These are phyloP conservation scores for Lactifluus pinguis DNA, from an alignment of 768 basidiomycete genomes.

Conservation along the genomic window DNA sequence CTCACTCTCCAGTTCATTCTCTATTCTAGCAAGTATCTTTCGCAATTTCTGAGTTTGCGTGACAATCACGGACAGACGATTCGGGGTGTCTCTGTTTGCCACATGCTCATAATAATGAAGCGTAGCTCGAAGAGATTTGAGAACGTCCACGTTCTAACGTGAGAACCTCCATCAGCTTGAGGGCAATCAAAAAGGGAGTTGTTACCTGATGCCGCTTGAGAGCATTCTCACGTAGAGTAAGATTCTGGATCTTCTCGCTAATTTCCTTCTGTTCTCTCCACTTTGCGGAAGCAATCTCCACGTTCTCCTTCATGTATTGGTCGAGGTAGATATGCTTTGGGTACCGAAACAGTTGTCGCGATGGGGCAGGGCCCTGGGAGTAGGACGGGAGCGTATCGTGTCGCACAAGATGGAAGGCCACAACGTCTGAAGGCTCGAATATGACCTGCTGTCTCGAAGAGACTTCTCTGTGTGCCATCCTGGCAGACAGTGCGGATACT, in stretches of 20 bases:
- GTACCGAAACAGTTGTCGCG: conserved; percentile 37
- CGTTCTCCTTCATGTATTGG: conserved; percentile 55
- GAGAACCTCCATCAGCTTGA: background rate
- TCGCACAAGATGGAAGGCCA: conserved; percentile 45
- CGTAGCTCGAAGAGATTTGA: conserved; percentile 51
- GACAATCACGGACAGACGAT: conserved; percentile 37
- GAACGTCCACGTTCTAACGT: conserved; percentile 49
- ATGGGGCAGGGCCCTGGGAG: conserved; percentile 14
- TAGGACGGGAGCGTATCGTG: conserved; percentile 21
- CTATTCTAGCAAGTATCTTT: conserved; percentile 41
- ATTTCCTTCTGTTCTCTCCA: conserved; percentile 32
- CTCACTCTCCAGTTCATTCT: conserved; percentile 47
- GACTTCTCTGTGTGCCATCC: conserved; percentile 20
- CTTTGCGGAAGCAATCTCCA: conserved; percentile 34
- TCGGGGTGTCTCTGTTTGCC: conserved; percentile 39
- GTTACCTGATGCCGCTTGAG: conserved; percentile 48
- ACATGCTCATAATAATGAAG: conserved; percentile 68
- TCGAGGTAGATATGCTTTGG: conserved; percentile 65
- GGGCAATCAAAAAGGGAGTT: background rate
- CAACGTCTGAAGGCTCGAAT: conserved; percentile 50
- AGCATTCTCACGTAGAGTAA: conserved; percentile 37
- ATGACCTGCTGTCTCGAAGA: conserved; percentile 46
- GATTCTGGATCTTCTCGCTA: conserved; percentile 37
- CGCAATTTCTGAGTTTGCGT: conserved; percentile 43
- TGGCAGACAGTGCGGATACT: conserved; percentile 33